Base-by-base conservation (phyloP, 2,329 filamentous ascomycete species). In the Aspergillus novofumigatus region DNA sequence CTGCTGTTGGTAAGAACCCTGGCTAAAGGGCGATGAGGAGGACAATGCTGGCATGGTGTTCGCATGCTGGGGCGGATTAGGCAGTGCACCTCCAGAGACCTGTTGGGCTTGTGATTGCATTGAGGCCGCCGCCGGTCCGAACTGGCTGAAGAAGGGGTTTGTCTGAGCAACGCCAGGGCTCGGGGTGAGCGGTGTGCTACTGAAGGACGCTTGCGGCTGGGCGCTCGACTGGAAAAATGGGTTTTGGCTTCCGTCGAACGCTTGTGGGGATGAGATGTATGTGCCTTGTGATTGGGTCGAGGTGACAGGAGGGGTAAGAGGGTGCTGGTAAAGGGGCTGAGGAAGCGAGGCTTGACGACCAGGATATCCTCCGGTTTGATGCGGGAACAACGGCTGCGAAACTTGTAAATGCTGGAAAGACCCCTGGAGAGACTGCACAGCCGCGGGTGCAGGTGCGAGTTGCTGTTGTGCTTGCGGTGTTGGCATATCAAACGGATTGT, bases 341-440 rank as follows among this genome's bases (percentile, higher is more conserved):
- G 73, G 71, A 52, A 71, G 60, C 23, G 75, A 71, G 41, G 71
- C 67, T 55, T 77, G 75, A 54, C 76, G 74, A 52, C 66, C 72
- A 7, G 77, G 74, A 64, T 80, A 81, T 55, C 79, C 89, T 54
- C 89, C 89, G 1, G 90, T 92, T 54, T 87, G 86, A 67, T 92
- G 86, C 7, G 90, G 88, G 69, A 92, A 92, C 29, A 92, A 78
- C 41, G 84, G 84, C 63, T 86, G 85, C 9, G 84, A 85, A 2
- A 96, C 77, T 41, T 90, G 86, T 73, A 96, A 81, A 60, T 84
- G 86, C 68, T 92, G 87, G 67, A 96, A 89, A 1, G 89, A 85
- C 65, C 89, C 84, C 61, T 86, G 85, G 20, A 92, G 73, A 10
- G 70, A 62, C 61, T 67, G 67, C n/a, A 63, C 62, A 17, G 71